These are phyloP conservation scores for Phlebopus sp. DNA, from an alignment of 1,284 basidiomycete genomes.

Conservation along the genomic window DNA sequence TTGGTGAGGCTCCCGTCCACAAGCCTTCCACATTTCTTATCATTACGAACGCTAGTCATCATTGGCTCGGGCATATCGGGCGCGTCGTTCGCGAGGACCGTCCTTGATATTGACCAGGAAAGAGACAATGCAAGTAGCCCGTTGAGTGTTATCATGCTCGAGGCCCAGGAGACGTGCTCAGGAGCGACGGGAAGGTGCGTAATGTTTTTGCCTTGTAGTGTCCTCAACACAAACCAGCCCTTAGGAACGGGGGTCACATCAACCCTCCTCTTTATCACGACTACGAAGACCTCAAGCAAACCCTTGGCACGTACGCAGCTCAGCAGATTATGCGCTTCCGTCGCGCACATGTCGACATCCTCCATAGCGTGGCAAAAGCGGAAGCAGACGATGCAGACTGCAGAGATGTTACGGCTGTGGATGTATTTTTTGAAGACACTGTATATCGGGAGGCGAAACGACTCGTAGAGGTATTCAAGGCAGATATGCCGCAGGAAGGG, in stretches of 20 bases:
- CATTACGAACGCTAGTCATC: conserved; percentile 31
- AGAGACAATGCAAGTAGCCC: conserved; percentile 13
- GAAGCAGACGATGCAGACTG: conserved; percentile 43
- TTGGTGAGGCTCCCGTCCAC: conserved; percentile 28
- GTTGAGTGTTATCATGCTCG: conserved; percentile 44
- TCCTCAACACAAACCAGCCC: neutral
- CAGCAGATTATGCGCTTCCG: conserved; percentile 59
- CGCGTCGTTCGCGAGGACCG: conserved; percentile 41
- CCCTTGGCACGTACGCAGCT: conserved; percentile 46
- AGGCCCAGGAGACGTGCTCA: conserved; percentile 49
- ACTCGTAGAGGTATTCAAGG: conserved; percentile 39
- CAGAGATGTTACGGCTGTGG: conserved; percentile 47
- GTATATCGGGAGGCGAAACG: conserved; percentile 40
- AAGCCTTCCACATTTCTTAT: neutral
- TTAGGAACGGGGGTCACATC: conserved; percentile 70
- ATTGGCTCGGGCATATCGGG: conserved; percentile 53
- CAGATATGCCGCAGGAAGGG: conserved; percentile 46
- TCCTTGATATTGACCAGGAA: conserved; percentile 30
- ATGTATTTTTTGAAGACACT: conserved; percentile 42
- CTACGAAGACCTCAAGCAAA: conserved; percentile 48
- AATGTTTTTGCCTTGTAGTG: neutral
- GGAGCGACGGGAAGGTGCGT: conserved; percentile 49
- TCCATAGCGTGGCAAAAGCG: conserved; percentile 46
- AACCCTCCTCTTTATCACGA: conserved; percentile 62
- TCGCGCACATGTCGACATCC: conserved; percentile 52